A percentile compares a stretch with the other conserved stretches of the same genome.
Evolutionary conservation across 129 eudicot genomes (phyloP).

Genomic region (Escallonia rubra): DNA sequence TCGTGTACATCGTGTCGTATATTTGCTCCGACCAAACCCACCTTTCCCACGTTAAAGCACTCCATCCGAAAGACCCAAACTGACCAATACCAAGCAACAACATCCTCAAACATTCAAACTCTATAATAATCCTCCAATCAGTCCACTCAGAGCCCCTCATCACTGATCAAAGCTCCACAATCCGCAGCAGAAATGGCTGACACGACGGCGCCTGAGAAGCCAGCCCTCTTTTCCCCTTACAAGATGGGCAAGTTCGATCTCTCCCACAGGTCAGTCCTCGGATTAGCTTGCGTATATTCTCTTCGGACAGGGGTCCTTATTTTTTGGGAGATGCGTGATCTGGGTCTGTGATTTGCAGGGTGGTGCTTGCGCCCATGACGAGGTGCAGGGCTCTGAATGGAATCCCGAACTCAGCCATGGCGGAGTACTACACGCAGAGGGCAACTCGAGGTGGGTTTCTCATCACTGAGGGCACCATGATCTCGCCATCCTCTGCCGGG

Average conservation of each 20-base stretch:
- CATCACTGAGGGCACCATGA: conserved; percentile 89
- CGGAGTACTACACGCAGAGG: conserved; percentile 72
- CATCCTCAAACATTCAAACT: not conserved
- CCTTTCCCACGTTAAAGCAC: too few relatives aligned
- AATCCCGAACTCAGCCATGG: conserved; percentile 62
- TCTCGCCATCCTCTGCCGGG: conserved; percentile 89
- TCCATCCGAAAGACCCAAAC: too few relatives aligned
- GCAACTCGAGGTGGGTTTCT: conserved; percentile 83
- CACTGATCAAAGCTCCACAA: not conserved
- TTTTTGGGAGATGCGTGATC: not conserved
- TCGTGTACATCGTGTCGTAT: too few relatives aligned
- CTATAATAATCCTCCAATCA: not conserved
- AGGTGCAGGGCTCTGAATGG: conserved; percentile 78
- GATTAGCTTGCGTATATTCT: too few relatives aligned
- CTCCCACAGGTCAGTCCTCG: conserved; percentile 60
- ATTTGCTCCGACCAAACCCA: too few relatives aligned
- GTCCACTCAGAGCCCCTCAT: conserved; percentile 10
- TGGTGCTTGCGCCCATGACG: conserved; percentile 97
- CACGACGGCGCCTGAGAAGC: conserved; percentile 19
- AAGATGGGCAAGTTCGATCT: conserved; percentile 76
- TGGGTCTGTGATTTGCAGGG: conserved; percentile 35
- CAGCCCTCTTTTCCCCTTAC: conserved; percentile 68
- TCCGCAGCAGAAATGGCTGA: conserved; percentile 23
- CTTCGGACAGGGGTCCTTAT: too few relatives aligned
- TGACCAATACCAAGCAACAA: too few relatives aligned